Conservation (phyloP, 2,329 filamentous ascomycete species). For the Ophiostoma populinum region DNA sequence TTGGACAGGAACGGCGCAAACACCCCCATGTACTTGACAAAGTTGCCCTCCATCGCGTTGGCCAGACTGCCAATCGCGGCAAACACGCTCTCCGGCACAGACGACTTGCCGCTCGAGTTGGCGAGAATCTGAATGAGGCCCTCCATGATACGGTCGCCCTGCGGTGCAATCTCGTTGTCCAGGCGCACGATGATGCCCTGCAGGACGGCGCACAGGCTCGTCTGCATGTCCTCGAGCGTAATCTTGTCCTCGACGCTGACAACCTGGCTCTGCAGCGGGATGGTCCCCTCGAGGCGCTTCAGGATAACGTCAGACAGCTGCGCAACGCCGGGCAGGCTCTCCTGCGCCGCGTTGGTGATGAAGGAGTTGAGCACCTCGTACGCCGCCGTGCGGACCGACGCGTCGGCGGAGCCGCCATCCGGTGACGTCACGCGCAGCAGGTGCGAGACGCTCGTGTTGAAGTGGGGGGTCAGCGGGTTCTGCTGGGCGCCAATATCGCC, state of each 20-base stretch:
- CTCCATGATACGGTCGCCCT: constrained; percentile 89
- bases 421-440: constrained; percentile 70
- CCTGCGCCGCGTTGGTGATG: constrained; percentile 74
- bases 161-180: constrained; percentile 77
- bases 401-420: constrained; percentile 50
- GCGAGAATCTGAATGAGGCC: constrained; percentile 65
- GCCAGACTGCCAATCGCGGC: constrained; percentile 83
- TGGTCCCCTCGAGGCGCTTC: constrained; percentile 76
- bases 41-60: constrained; percentile 80
- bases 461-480: constrained; percentile 81
- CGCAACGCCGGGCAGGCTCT: constrained; percentile 66
- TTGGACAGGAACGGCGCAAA: constrained; percentile 89
- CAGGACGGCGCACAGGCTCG: constrained; percentile 78
- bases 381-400: constrained; percentile 78
- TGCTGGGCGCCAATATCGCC: constrained; percentile 60
- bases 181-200: constrained; percentile 82
- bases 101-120: constrained; percentile 68
- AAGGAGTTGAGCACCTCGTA: constrained; percentile 96
- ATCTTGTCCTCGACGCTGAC: constrained; percentile 95
- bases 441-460: constrained; percentile 77
- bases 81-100: constrained; percentile 86
- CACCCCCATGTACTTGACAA: constrained; percentile 92
- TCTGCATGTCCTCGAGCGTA: constrained; percentile 94
- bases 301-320: constrained; percentile 76
- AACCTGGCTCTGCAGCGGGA: constrained; percentile 79